phyloP scores from a whole-genome alignment of 2,329 filamentous ascomycete species.

The Pseudogymnoascus sp. region DNA sequence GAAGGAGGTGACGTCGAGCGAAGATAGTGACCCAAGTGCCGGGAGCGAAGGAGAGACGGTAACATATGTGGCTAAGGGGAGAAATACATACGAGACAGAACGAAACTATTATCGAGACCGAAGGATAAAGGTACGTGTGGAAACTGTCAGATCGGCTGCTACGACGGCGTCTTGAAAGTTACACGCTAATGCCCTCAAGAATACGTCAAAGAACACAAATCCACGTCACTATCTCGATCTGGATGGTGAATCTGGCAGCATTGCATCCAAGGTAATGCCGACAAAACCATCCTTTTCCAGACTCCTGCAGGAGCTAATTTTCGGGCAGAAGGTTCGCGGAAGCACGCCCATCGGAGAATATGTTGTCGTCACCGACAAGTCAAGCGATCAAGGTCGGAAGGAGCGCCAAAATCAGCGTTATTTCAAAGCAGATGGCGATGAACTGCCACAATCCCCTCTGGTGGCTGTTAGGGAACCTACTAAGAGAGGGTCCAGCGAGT shows the following conservation, averaged over 20 bases:
- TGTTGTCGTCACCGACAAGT: neutral
- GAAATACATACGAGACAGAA: neutral
- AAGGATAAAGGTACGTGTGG: conserved; percentile 2
- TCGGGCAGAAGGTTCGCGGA: neutral
- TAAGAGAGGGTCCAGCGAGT: neutral
- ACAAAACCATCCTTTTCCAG: neutral
- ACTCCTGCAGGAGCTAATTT: conserved; percentile 1
- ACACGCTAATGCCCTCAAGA: neutral
- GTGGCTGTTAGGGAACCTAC: neutral
- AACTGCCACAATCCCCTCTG: neutral
- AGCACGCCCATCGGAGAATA: neutral
- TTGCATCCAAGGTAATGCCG: neutral
- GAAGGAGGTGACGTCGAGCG: neutral
- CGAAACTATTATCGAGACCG: conserved; percentile 3
- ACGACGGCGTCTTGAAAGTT: neutral
- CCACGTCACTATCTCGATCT: neutral
- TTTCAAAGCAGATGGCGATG: neutral
- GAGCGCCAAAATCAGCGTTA: neutral
- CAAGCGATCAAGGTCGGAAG: neutral
- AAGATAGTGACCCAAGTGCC: neutral
- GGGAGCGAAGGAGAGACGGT: neutral
- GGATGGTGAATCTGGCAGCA: neutral
- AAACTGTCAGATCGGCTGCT: neutral
- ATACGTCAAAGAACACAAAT: neutral
- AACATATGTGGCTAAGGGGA: neutral